These are phyloP conservation scores for Trichoderma pleuroti DNA, from an alignment of 2,329 filamentous ascomycete species.

Conservation along the genomic window DNA sequence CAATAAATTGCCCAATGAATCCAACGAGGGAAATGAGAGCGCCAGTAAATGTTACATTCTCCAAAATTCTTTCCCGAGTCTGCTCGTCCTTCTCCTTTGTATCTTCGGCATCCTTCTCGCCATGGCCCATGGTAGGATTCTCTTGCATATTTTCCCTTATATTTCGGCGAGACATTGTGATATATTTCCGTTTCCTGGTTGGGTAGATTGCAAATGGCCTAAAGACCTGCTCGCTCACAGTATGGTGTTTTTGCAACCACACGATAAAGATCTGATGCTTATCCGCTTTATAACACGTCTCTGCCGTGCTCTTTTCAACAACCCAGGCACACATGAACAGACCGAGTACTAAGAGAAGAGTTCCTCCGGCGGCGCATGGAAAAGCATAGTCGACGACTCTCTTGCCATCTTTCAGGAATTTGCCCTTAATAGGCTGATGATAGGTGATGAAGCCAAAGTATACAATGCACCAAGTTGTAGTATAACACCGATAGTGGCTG, in stretches of 20 bases:
- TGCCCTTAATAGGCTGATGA: not conserved
- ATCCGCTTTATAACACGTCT: constrained; percentile 22
- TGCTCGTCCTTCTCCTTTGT: not conserved
- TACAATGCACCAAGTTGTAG: not conserved
- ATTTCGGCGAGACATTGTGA: not conserved
- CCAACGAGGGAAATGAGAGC: constrained; percentile 24
- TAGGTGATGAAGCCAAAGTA: not conserved
- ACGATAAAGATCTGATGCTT: constrained; percentile 17
- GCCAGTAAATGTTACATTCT: not conserved
- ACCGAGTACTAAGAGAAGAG: constrained; percentile 26
- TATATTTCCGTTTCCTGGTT: not conserved
- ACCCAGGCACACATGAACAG: constrained; percentile 32
- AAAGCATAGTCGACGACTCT: constrained; percentile 24
- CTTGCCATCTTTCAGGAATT: not conserved
- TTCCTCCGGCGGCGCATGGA: constrained; percentile 29
- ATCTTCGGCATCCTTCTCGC: not conserved
- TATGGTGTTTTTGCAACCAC: constrained; percentile 29
- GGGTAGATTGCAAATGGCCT: not conserved
- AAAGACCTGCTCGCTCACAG: not conserved
- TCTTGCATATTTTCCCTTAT: not conserved
- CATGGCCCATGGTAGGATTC: not conserved
- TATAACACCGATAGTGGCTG: not conserved
- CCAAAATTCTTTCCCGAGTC: not conserved
- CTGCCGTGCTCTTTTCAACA: constrained; percentile 31
- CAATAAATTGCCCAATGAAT: constrained; percentile 30